Conservation (phyloP, 192 early-diverging fungal genomes). For the Linnemannia schmuckeri region DNA sequence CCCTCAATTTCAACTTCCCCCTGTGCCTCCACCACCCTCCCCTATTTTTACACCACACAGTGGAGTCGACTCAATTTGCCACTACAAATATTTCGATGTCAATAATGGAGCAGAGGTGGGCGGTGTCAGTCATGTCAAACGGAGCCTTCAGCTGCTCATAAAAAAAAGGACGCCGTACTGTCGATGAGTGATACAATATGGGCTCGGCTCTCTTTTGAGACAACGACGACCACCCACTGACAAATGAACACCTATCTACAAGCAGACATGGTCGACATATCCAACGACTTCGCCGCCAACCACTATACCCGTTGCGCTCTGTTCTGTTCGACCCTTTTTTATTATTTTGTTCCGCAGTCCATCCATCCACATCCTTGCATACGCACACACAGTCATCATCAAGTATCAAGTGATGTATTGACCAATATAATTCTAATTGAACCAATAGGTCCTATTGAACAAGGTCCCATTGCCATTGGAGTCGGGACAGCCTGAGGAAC, state of each 20-base stretch:
- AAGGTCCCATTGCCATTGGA: conserved; percentile 62
- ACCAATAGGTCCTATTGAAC: conserved; percentile 63
- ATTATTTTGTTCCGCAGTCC: background rate
- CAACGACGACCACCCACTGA: no score
- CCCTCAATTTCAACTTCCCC: background rate
- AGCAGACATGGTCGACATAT: background rate
- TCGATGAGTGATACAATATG: no score
- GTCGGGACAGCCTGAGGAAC: conserved; percentile 42
- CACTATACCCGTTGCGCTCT: background rate
- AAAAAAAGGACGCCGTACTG: no score
- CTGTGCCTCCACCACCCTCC: background rate
- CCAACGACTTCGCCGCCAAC: background rate
- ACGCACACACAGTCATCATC: background rate
- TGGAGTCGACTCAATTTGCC: background rate
- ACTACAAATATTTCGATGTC: background rate
- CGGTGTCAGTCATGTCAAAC: background rate
- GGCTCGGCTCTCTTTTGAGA: no score
- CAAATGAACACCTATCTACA: background rate
- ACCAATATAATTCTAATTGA: background rate
- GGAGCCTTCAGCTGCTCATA: no score
- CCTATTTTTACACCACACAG: background rate
- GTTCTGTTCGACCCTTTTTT: background rate
- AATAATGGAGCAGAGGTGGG: background rate
- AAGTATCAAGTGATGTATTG: background rate
- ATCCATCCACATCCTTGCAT: background rate